Base-by-base conservation (phyloP, 495 filamentous ascomycete genomes). In the Aspergillus panamensis region DNA sequence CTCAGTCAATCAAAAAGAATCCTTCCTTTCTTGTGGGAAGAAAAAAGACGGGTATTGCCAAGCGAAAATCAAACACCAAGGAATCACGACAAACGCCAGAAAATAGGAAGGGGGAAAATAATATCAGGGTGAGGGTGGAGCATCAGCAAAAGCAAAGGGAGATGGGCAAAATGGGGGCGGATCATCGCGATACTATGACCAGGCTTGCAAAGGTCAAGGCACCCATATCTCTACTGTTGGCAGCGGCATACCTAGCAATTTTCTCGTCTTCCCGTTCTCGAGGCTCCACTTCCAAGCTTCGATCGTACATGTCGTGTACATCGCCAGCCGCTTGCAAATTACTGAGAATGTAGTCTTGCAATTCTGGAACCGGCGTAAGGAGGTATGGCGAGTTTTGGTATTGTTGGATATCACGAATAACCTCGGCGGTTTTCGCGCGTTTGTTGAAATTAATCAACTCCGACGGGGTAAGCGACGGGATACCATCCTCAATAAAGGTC, bases 221-320 rank as follows among this genome's bases (percentile, higher is more conserved):
- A 56, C 65, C 65, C 63, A 69, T 71, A 53, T 77, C 70, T 70
- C 64, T 69, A 66, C 61, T 67, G 57, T 64, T 48, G 60, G 70
- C 66, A 55, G 75, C 77, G 5, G 25, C 25, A 72, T 82, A 90
- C 87, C 87, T 88, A 71, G 87, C 86, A 77, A 91, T 90, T 77
- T 90, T 90, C 75, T 98, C 94, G 70, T 98, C 94, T 73, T 97
- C 94, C 62, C 94, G 82, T 74, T 97, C 94, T 63, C 95, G 80
- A 45, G 95, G 94, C 72, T 98, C 94, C 51, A 98, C 87, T 60
- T 84, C 80, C 78, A 97, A 79, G 69, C 90, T 96, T 76, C 88
- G 88, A 67, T 97, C 91, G 74, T 97, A 98, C 95, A 97, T 97
- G 78, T 97, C 92, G 72, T 97, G 92, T 58, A 98, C 93, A 68